Conservation (phyloP, 352 stramenopile genomes). For the Pythium rhizo-oryzae region DNA sequence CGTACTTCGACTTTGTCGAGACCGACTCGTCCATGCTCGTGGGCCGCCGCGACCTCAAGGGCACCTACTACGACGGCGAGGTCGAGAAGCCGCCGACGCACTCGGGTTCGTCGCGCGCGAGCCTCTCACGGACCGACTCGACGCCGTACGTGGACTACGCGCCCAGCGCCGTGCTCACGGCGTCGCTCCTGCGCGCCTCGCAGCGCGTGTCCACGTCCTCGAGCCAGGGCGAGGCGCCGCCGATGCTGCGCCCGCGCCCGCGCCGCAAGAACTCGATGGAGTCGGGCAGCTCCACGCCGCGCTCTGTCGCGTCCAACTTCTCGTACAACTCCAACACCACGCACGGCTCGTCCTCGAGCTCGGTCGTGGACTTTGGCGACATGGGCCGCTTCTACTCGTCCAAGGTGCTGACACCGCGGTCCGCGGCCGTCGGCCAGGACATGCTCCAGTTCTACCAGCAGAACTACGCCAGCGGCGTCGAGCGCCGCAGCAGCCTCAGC, state of each 20-base stretch:
- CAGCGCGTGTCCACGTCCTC: slow-evolving; percentile 22
- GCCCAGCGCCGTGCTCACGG: slow-evolving; percentile 48
- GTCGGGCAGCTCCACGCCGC: slow-evolving; percentile 63
- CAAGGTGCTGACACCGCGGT: slow-evolving; percentile 29
- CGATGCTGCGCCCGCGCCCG: neutral
- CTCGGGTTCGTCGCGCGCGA: slow-evolving; percentile 17
- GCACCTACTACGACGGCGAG: slow-evolving; percentile 45
- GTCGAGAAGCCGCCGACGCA: slow-evolving; percentile 37
- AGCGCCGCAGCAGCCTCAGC: slow-evolving; percentile 20
- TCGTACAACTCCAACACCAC: slow-evolving; percentile 77
- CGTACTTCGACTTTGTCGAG: slow-evolving; percentile 84
- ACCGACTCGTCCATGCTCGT: slow-evolving; percentile 71
- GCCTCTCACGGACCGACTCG: slow-evolving; percentile 26
- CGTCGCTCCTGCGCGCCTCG: slow-evolving; percentile 35
- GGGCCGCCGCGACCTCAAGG: slow-evolving; percentile 63
- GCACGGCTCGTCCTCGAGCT: slow-evolving; percentile 61
- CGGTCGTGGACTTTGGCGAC: slow-evolving; percentile 74
- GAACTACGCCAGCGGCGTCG: slow-evolving; percentile 30
- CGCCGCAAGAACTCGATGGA: slow-evolving; percentile 66
- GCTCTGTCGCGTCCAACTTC: slow-evolving; percentile 74
- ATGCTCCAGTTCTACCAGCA: slow-evolving; percentile 36
- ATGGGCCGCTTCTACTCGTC: slow-evolving; percentile 77
- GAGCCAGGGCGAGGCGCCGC: slow-evolving; percentile 3
- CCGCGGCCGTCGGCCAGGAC: slow-evolving; percentile 26
- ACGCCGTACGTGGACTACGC: slow-evolving; percentile 68